Conservation (phyloP, 2,329 filamentous ascomycete genomes). For the Botrytis deweyae region DNA sequence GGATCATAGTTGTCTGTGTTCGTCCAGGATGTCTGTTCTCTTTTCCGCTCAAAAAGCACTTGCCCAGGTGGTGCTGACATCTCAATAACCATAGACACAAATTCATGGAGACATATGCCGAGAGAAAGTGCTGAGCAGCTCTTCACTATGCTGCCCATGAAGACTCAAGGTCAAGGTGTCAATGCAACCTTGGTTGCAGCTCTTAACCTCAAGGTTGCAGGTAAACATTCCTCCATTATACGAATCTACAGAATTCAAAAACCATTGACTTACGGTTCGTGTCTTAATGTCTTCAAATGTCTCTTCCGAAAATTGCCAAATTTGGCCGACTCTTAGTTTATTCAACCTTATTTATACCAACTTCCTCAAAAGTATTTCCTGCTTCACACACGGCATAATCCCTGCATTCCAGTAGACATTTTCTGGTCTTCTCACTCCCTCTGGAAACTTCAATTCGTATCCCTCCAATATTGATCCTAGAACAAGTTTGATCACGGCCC, state of each 20-base stretch:
- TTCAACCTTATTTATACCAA: not conserved
- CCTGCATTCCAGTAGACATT: not conserved
- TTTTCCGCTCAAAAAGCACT: too few species aligned
- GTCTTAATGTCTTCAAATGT: not conserved
- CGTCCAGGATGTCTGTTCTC: conserved; percentile 32
- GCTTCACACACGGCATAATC: not conserved
- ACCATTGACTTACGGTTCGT: not conserved
- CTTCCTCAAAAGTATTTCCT: conserved; percentile 6
- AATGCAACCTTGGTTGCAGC: not conserved
- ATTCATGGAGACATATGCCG: not conserved
- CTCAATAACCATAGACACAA: not conserved
- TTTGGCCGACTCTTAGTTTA: too few species aligned
- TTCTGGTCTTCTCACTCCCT: not conserved
- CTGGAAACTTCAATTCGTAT: conserved; percentile 32
- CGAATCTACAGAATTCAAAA: not conserved
- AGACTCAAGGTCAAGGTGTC: not conserved
- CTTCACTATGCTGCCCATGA: not conserved
- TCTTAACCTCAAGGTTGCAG: not conserved
- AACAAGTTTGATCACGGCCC: conserved; percentile 6
- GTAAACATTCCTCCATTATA: not conserved
- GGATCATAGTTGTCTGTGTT: conserved; percentile 35
- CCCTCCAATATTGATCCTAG: conserved; percentile 36
- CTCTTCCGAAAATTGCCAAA: not conserved
- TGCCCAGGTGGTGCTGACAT: not conserved
- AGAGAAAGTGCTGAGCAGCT: not conserved